Evolutionary conservation across 768 basidiomycete species (phyloP).

Genomic region (Naganishia randhawae): DNA sequence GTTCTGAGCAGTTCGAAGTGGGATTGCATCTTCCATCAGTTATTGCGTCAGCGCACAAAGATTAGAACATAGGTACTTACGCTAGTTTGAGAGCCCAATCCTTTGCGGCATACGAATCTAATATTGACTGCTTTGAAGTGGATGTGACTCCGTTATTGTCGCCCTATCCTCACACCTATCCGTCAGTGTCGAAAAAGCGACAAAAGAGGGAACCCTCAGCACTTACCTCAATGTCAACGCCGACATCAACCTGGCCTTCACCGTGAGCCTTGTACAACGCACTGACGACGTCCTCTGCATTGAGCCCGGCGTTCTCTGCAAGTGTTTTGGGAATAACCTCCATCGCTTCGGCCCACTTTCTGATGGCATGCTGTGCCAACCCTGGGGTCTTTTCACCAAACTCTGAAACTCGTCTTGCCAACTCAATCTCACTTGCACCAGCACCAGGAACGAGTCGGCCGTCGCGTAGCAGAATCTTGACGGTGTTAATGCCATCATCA

Average conservation of each 20-base stretch:
- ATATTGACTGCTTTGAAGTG: conserved; percentile 47
- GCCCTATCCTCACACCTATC: neutral
- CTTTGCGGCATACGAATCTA: conserved; percentile 94
- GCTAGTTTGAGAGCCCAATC: conserved; percentile 57
- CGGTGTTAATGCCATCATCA: conserved; percentile 94
- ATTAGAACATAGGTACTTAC: conserved; percentile 7
- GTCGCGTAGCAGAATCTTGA: conserved; percentile 88
- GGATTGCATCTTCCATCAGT: neutral
- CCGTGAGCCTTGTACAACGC: conserved; percentile 86
- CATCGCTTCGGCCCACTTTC: conserved; percentile 78
- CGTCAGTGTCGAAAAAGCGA: neutral
- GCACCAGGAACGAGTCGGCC: conserved; percentile 85
- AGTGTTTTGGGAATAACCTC: conserved; percentile 89
- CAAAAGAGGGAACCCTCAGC: neutral
- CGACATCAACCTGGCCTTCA: conserved; percentile 51
- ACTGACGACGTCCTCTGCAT: conserved; percentile 88
- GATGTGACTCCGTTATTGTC: conserved; percentile 38
- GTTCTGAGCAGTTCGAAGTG: conserved; percentile 26
- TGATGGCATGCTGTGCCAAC: conserved; percentile 86
- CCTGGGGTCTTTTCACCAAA: conserved; percentile 87
- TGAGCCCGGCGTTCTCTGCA: conserved; percentile 86
- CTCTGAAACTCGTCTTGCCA: conserved; percentile 74
- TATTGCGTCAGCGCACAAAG: neutral
- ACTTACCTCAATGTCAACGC: conserved; percentile 46
- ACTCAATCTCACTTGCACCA: conserved; percentile 87